Evolutionary conservation across 306 rosid genomes (phyloP), one percentile per base, ranked within the genome.

Genomic region (Castanospermum australe): DNA sequence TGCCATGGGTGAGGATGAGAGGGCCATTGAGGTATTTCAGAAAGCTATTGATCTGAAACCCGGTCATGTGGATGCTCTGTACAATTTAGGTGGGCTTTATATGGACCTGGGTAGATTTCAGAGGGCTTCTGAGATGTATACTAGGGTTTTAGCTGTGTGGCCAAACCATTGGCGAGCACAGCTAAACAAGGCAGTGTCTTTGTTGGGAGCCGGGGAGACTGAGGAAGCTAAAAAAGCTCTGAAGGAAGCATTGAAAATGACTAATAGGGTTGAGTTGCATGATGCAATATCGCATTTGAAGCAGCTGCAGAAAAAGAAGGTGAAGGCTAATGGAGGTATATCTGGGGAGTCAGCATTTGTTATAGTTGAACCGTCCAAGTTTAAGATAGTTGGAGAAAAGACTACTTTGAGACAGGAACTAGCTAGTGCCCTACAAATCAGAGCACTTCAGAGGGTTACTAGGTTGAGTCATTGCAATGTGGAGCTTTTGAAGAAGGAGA

Each of bases 141-240:
- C 99, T 7, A 89, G 97, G 84, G 98, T 96, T 85, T 86, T 96
- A 59, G 90, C 96, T 15, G 98, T 96, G 47, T 90, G 97, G 97
- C 99, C 98, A 0, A 93, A 86, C 87, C 99, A 96, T 87, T 96
- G 99, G 99, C 88, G 99, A 67, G 99, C 99, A 0, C 99, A 96
- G 88, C 96, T 96, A 38, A 96, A 96, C 83, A 96, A 92, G 85
- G 99, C 99, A 3, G 99, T 96, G 77, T 96, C 99, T 0, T 80
- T 96, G 84, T 82, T 96, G 66, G 98, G 99, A 67, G 99, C 98
- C 28, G 90, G 92, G 72, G 99, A 96, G 82, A 84, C 89, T 20
- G 98, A 96, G 68, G 99, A 96, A 17, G 98, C 98, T 75, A 91
- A 84, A 83, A 93, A 84, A 45, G 97, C 99, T 62, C 51, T 96